phyloP scores from a whole-genome alignment of 768 basidiomycete genomes.

The Collybia sp. region DNA sequence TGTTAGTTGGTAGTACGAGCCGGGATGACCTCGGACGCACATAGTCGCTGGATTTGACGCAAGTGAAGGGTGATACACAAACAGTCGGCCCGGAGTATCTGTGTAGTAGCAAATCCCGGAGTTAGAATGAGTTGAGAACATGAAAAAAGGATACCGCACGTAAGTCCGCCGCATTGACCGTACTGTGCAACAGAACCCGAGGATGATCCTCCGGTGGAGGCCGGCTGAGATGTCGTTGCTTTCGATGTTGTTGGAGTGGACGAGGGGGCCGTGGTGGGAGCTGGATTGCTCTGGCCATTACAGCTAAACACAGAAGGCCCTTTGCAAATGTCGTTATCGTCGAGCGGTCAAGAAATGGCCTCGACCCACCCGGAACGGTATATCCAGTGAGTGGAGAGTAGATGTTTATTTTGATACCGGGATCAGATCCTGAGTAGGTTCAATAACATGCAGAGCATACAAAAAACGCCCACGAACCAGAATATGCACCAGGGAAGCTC shows the following conservation, averaged over 20 bases:
- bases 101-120: background rate
- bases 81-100: constrained; percentile 31
- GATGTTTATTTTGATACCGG: constrained; percentile 42
- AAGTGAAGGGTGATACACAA: constrained; percentile 30
- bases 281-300: constrained; percentile 15
- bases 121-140: background rate
- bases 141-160: constrained; percentile 16
- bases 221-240: constrained; percentile 12
- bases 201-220: constrained; percentile 9
- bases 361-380: constrained; percentile 32
- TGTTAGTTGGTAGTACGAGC: background rate
- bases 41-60: constrained; percentile 26
- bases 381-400: constrained; percentile 33
- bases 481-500: constrained; percentile 44
- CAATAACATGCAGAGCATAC: background rate
- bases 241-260: constrained; percentile 9
- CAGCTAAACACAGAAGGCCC: constrained; percentile 37
- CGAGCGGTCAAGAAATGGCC: background rate
- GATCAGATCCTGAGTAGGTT: constrained; percentile 29
- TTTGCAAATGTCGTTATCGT: constrained; percentile 1
- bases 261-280: constrained; percentile 9
- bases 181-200: constrained; percentile 31
- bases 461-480: constrained; percentile 14
- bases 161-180: constrained; percentile 38
- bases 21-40: constrained; percentile 16